phyloP scores from a whole-genome alignment of 495 filamentous ascomycete genomes.

The Copromyces sp. region DNA sequence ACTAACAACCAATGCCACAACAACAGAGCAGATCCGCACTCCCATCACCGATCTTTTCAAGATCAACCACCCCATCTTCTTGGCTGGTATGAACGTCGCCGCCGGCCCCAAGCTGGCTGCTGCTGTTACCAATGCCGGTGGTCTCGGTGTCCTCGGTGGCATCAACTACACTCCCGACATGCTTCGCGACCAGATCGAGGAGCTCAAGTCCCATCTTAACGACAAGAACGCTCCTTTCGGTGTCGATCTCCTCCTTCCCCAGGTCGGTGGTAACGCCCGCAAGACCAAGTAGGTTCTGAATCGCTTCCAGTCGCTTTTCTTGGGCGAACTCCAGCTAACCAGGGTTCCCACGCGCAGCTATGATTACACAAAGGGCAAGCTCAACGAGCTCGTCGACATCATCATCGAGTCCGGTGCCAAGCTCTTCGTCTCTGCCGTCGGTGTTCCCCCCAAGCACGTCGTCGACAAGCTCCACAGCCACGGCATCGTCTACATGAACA shows the following conservation, averaged over 20 bases:
- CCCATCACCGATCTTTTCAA: slow-evolving; percentile 86
- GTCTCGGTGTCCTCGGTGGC: slow-evolving; percentile 92
- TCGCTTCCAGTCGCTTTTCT: background rate
- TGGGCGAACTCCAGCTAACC: slow-evolving; percentile 1
- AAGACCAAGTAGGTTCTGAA: slow-evolving; percentile 72
- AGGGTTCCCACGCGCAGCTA: slow-evolving; percentile 50
- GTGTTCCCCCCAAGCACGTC: slow-evolving; percentile 78
- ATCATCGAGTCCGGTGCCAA: slow-evolving; percentile 84
- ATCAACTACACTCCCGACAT: slow-evolving; percentile 96
- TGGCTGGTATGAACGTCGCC: slow-evolving; percentile 98
- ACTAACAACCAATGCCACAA: slow-evolving; percentile 14
- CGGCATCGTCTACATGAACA: slow-evolving; percentile 98
- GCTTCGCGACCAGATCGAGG: slow-evolving; percentile 86
- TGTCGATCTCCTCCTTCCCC: slow-evolving; percentile 87
- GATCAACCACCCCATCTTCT: slow-evolving; percentile 92
- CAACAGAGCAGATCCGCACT: slow-evolving; percentile 73
- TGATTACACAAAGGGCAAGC: slow-evolving; percentile 99
- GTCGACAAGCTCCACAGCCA: slow-evolving; percentile 81
- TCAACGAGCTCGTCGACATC: slow-evolving; percentile 80
- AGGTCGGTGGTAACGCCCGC: slow-evolving; percentile 85
- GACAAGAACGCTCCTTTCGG: slow-evolving; percentile 99
- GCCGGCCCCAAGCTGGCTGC: slow-evolving; percentile 95
- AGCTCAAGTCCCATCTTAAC: slow-evolving; percentile 79
- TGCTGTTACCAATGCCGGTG: slow-evolving; percentile 93
- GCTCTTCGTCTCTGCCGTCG: slow-evolving; percentile 94